Evolutionary conservation across 352 stramenopile species (phyloP).

Genomic region (Phytophthora citrophthora): DNA sequence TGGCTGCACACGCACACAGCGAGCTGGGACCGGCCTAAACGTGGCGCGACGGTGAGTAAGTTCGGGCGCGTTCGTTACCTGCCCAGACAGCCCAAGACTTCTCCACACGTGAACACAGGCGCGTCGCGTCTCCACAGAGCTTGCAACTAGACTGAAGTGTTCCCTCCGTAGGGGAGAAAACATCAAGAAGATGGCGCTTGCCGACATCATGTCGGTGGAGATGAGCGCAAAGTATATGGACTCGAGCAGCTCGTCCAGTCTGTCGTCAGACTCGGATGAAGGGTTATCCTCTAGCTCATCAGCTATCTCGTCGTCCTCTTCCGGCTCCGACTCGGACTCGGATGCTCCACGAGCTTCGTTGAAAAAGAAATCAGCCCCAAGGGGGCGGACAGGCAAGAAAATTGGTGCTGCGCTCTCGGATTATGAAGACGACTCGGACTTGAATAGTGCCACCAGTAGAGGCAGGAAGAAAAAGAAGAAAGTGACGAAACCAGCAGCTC

Average conservation of each 20-base stretch:
- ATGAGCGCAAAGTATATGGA: conserved; percentile 79
- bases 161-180: neutral
- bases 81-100: conserved; percentile 1
- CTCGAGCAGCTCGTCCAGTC: conserved; percentile 80
- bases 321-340: conserved; percentile 43
- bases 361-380: conserved; percentile 27
- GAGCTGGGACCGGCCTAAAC: conserved; percentile 33
- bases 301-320: conserved; percentile 45
- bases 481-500: conserved; percentile 17
- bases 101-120: neutral
- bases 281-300: conserved; percentile 54
- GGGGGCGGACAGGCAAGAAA: conserved; percentile 3
- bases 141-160: conserved; percentile 2
- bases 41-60: conserved; percentile 27
- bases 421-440: conserved; percentile 38
- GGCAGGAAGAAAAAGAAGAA: conserved; percentile 34
- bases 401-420: conserved; percentile 25
- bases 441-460: conserved; percentile 21
- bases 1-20: conserved; percentile 42
- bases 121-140: neutral
- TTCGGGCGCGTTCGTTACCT: conserved; percentile 28
- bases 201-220: conserved; percentile 77
- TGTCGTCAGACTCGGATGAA: conserved; percentile 77
- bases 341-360: conserved; percentile 27
- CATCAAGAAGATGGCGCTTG: conserved; percentile 62